Evolutionary conservation across 257 asterid species (phyloP).

Genomic region (Petunia axillaris): DNA sequence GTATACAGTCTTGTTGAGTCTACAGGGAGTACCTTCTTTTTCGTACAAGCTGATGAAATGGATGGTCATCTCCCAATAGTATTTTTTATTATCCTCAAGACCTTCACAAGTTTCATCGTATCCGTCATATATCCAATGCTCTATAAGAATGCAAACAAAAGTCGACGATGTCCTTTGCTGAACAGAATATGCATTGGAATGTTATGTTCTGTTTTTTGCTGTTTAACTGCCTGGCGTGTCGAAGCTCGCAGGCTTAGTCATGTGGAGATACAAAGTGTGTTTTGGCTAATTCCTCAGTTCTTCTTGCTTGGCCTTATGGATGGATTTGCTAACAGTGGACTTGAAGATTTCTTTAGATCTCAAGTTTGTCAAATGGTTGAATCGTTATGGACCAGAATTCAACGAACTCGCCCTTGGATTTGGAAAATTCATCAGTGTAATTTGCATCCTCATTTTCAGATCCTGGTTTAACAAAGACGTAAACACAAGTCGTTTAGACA

Average conservation of each 20-base stretch:
- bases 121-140: not conserved
- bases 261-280: not conserved
- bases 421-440: constrained; percentile 21
- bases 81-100: not conserved
- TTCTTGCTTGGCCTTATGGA: constrained; percentile 19
- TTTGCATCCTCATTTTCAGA: not conserved
- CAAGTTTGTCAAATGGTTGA: not conserved
- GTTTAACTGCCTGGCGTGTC: constrained; percentile 16
- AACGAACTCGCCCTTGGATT: constrained; percentile 17
- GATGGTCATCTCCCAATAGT: not conserved
- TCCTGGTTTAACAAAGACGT: not conserved
- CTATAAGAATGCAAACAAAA: not conserved
- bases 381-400: constrained; percentile 10
- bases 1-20: constrained; percentile 24
- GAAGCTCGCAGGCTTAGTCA: not conserved
- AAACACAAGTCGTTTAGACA: constrained; percentile 4
- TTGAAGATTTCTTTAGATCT: constrained; percentile 9
- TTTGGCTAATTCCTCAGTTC: constrained; percentile 31
- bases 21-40: constrained; percentile 27
- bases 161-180: not conserved
- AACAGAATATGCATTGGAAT: constrained; percentile 21
- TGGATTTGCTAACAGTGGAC: constrained; percentile 22
- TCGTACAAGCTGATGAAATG: constrained; percentile 19
- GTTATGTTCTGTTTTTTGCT: constrained; percentile 16
- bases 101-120: not conserved